A percentile compares a stretch with the other conserved stretches of the same genome.
These are phyloP conservation scores for Globisporangium acanthophoron DNA, from an alignment of 352 stramenopile species.

Conservation along the genomic window DNA sequence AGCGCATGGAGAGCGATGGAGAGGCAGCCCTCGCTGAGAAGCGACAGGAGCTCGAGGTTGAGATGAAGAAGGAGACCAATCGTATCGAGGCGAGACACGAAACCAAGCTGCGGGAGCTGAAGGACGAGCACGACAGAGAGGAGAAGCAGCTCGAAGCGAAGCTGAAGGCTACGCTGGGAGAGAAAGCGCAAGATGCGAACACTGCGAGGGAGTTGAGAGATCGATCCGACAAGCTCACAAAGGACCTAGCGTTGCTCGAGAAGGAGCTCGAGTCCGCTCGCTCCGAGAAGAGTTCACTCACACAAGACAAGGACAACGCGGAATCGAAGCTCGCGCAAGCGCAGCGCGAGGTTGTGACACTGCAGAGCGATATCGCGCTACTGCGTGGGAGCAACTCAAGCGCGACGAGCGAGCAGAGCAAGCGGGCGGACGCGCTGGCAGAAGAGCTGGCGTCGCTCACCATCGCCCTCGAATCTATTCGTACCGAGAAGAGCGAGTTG, in stretches of 20 bases:
- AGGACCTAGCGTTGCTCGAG: slow-evolving; percentile 11
- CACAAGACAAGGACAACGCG: not conserved
- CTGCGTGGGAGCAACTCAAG: not conserved
- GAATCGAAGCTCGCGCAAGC: slow-evolving; percentile 3
- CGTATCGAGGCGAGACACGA: slow-evolving; percentile 36
- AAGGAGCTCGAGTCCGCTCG: not conserved
- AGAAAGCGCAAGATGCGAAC: slow-evolving; percentile 18
- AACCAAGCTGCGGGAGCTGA: slow-evolving; percentile 35
- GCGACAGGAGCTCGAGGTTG: slow-evolving; percentile 53
- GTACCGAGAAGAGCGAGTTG: not conserved
- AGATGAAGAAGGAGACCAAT: slow-evolving; percentile 38
- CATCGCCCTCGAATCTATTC: not conserved
- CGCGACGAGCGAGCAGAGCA: not conserved
- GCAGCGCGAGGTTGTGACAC: not conserved
- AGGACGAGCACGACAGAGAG: slow-evolving; percentile 29
- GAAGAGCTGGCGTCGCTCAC: not conserved
- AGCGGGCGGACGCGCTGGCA: not conserved
- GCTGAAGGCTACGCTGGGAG: slow-evolving; percentile 22
- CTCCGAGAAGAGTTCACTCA: not conserved
- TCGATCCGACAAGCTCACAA: slow-evolving; percentile 13
- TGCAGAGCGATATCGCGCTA: not conserved
- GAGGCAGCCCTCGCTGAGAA: slow-evolving; percentile 37
- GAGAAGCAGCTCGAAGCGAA: slow-evolving; percentile 27
- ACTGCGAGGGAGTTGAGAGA: slow-evolving; percentile 22
- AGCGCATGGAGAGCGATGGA: slow-evolving; percentile 46